These are phyloP conservation scores for Oropetium thomaeum DNA, from an alignment of 176 grass and related monocot genomes.

Conservation along the genomic window DNA sequence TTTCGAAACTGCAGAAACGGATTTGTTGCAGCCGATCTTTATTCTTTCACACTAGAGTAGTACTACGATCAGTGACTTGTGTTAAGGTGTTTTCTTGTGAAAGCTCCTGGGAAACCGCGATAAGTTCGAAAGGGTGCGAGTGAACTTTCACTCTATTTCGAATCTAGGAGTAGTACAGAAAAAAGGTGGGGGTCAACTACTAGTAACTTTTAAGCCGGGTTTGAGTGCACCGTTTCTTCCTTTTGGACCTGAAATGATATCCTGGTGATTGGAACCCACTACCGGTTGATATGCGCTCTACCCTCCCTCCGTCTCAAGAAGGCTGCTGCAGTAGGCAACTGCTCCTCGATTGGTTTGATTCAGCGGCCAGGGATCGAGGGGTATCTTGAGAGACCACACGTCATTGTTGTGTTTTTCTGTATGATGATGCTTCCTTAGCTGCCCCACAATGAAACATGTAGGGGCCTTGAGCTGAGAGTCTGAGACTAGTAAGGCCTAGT, in stretches of 20 bases:
- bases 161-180: background rate
- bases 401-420: background rate
- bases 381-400: background rate
- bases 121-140: background rate
- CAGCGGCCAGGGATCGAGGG: background rate
- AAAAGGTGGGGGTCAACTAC: no score
- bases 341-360: background rate
- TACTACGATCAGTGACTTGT: no score
- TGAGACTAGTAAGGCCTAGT: background rate
- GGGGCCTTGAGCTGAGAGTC: background rate
- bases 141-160: background rate
- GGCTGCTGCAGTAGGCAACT: background rate
- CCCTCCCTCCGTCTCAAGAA: background rate
- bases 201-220: background rate
- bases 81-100: background rate
- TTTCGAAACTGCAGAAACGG: background rate
- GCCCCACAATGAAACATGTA: background rate
- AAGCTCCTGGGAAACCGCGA: background rate
- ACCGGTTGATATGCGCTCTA: background rate
- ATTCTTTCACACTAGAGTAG: no score
- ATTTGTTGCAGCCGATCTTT: background rate
- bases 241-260: slow-evolving; percentile 10
- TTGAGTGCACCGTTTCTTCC: background rate
- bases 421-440: background rate
- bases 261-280: background rate